Evolutionary conservation across 345 rosid genomes (phyloP).

Genomic region (Camelina neglecta): DNA sequence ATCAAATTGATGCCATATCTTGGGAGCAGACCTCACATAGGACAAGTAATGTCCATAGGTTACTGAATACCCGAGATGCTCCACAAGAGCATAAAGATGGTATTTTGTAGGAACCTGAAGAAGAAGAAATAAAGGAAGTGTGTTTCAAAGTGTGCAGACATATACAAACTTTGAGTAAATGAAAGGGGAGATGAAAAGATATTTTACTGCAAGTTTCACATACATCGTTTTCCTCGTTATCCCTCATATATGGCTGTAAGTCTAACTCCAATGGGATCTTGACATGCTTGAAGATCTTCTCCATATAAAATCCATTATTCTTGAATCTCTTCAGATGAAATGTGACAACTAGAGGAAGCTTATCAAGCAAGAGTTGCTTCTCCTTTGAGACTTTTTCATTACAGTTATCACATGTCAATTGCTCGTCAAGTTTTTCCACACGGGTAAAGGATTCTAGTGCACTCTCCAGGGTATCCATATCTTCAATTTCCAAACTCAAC

Average conservation of each 20-base stretch:
- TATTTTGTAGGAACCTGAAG: constrained; percentile 61
- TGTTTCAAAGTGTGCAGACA: constrained; percentile 2
- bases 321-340: constrained; percentile 94
- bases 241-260: constrained; percentile 63
- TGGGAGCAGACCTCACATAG: constrained; percentile 70
- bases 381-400: constrained; percentile 64
- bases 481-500: constrained; percentile 81
- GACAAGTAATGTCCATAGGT: constrained; percentile 78
- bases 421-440: constrained; percentile 78
- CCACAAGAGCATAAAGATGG: constrained; percentile 76
- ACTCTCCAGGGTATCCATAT: constrained; percentile 54
- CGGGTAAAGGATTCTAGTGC: constrained; percentile 79
- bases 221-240: constrained; percentile 47
- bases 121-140: not conserved
- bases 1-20: constrained; percentile 74
- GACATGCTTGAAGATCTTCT: constrained; percentile 80
- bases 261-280: constrained; percentile 80
- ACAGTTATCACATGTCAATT: constrained; percentile 70
- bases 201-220: constrained; percentile 35
- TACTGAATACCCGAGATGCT: constrained; percentile 62
- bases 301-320: constrained; percentile 61
- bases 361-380: constrained; percentile 80
- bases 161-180: constrained; percentile 4
- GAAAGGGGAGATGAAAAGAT: constrained; percentile 4
- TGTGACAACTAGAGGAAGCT: constrained; percentile 67